These are phyloP conservation scores for Metschnikowia colocasiae DNA, from an alignment of 805 yeast species.

Conservation along the genomic window DNA sequence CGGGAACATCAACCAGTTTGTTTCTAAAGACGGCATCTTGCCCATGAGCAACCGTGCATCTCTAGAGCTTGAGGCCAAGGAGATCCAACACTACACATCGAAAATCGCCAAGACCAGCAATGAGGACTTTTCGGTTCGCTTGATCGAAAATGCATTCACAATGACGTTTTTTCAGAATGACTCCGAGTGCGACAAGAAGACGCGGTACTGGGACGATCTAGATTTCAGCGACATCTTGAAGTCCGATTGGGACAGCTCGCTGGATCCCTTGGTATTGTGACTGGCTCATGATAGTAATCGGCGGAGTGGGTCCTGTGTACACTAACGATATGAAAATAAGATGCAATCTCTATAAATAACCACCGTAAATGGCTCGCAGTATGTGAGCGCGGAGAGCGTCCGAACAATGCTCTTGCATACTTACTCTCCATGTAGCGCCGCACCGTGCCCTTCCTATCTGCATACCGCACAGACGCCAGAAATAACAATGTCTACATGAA, in stretches of 20 bases:
- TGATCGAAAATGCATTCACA: conserved; percentile 18
- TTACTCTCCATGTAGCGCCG: background rate
- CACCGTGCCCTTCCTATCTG: background rate
- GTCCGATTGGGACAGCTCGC: conserved; percentile 6
- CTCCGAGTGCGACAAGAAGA: background rate
- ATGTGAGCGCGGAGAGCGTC: background rate
- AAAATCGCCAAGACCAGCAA: conserved; percentile 2
- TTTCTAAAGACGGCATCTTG: conserved; percentile 9
- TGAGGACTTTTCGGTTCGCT: conserved; percentile 9
- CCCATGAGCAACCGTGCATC: conserved; percentile 17
- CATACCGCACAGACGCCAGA: background rate
- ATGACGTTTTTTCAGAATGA: conserved; percentile 12
- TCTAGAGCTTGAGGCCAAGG: conserved; percentile 16
- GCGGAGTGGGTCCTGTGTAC: background rate
- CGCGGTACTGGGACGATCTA: conserved; percentile 17
- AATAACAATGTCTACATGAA: background rate
- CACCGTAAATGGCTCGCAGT: background rate
- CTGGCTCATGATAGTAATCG: conserved; percentile 1
- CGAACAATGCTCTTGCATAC: background rate
- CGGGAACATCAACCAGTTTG: conserved; percentile 11
- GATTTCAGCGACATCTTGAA: conserved; percentile 11
- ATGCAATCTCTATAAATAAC: background rate
- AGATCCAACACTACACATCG: conserved; percentile 7
- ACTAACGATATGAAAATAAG: background rate
- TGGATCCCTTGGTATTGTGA: conserved; percentile 5